Base-by-base conservation (phyloP, 345 rosid genomes). In the Eucalyptus curtisii region DNA sequence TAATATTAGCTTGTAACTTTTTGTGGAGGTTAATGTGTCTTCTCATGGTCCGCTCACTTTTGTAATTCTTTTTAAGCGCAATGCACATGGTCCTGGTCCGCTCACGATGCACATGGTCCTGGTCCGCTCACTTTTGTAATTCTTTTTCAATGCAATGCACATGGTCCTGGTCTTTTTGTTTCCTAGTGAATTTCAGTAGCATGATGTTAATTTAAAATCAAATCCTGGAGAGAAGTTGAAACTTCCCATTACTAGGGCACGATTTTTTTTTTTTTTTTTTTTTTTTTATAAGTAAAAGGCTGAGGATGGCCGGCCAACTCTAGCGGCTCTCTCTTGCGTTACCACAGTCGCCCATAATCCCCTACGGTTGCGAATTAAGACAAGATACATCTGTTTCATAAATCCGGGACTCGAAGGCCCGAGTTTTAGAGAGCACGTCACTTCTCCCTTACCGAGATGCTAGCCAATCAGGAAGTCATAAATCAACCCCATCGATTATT, bases 261-360 rank as follows among this genome's bases (percentile, higher is more conserved):
- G 71, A 30, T n/a, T n/a, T 61, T 30, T 61, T 59, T 27, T 0
- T 3, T 59, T 27, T 0, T 1, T 25, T 1, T 27, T 1, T 12
- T 0, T 57, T 57, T 57, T 57, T 57, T 25, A 25, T 57, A 57
- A 24, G 64, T 27, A 27, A 11, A 59, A 59, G 33, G 15, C 16
- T 27, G 7, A 6, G 33, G 31, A 59, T 59, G 8, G 15, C 68
- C 33, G 33, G n/a, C 4, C 33, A 27, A 13, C 68, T 27, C 33
- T 59, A 27, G 68, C 31, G 68, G n/a, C 33, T 13, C 68, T 24
- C 44, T 81, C n/a, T 42, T 6, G 25, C 49, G 31, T 81, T 17
- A 22, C 11, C 45, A 44, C 6, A 82, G 14, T 8, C 25, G 13
- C 10, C 47, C 47, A 3, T 14, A 11, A 44, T 42, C 17, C 76